A percentile compares a stretch with the other conserved stretches of the same genome.
These are phyloP conservation scores for Schizophyllum amplum DNA, from an alignment of 1,284 basidiomycete genomes.

Conservation along the genomic window DNA sequence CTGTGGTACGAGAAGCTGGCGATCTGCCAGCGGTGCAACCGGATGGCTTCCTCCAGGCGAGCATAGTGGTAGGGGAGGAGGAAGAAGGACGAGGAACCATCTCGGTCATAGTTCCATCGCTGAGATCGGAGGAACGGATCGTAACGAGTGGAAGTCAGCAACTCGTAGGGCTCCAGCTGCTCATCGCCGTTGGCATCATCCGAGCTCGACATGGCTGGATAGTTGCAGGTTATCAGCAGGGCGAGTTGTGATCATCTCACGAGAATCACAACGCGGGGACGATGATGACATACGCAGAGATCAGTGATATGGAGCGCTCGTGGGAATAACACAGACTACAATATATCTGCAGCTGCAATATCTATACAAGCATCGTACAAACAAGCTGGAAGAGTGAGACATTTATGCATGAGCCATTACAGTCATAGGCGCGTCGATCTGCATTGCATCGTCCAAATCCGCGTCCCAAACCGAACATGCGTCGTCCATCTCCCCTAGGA, in stretches of 20 bases:
- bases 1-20: constrained; percentile 26
- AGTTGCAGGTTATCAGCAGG: too few species aligned
- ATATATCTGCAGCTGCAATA: too few species aligned
- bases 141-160: constrained; percentile 50
- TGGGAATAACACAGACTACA: too few species aligned
- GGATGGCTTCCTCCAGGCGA: constrained; percentile 43
- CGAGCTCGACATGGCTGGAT: too few species aligned
- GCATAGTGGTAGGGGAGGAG: constrained; percentile 51
- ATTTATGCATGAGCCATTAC: neutral
- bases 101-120: constrained; percentile 48
- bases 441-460: neutral
- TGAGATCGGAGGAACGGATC: constrained; percentile 39
- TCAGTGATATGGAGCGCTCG: too few species aligned
- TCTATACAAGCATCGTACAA: too few species aligned
- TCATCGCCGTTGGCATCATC: too few species aligned
- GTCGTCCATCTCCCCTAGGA: constrained; percentile 88
- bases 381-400: too few species aligned
- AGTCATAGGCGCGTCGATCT: neutral
- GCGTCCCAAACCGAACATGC: constrained; percentile 40
- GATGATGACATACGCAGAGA: too few species aligned
- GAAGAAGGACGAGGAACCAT: constrained; percentile 47
- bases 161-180: neutral
- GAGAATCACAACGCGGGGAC: too few species aligned
- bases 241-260: too few species aligned
- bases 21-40: constrained; percentile 40